Base-by-base conservation (phyloP, 257 asterid species). In the Catharanthus roseus region DNA sequence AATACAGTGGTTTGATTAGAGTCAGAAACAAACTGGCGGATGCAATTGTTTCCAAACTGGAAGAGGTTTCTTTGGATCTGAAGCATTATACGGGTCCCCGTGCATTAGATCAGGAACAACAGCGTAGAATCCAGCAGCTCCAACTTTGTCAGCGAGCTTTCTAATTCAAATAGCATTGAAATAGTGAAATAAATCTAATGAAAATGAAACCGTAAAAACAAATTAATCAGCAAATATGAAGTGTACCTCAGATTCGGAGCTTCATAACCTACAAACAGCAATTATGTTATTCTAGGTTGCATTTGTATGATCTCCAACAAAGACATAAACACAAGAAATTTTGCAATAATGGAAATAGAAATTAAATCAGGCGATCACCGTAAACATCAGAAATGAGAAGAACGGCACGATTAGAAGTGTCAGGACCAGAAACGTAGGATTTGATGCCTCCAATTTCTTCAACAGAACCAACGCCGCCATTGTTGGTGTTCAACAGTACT, bases 81-180 rank as follows among this genome's bases (percentile, higher is more conserved):
- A 34, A 56, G 81, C 81, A 74, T 81, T 79, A 19, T 24, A 86
- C 4, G 88, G 85, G 68, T 88, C 91, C 28, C 89, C 91, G 28
- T 76, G 10, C 70, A 88, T 74, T 83, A 88, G 82, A 82, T 84
- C 95, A 58, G 95, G 95, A 74, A 83, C 95, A 67, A 86, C 86
- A 34, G 75, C 91, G 31, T 77, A 80, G 80, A 69, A 88, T 21
- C 91, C 95, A 69, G 80, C 82, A 66, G 87, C 80, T 33, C 86
- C 91, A 70, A 86, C 81, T 78, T 88, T 88, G 81, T 86, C 95
- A 23, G 95, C 88, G 68, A 88, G 75, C 75, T 79, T 86, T 87
- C 95, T 88, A 36, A 47, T 47, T 15, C 53, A 15, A 4, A 13
- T 21, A 47, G 15, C 53, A 13, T 12, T 47, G 4, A 47, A 13